phyloP scores from a whole-genome alignment of 2,329 filamentous ascomycete species.

The Rhinocladiella mackenziei region DNA sequence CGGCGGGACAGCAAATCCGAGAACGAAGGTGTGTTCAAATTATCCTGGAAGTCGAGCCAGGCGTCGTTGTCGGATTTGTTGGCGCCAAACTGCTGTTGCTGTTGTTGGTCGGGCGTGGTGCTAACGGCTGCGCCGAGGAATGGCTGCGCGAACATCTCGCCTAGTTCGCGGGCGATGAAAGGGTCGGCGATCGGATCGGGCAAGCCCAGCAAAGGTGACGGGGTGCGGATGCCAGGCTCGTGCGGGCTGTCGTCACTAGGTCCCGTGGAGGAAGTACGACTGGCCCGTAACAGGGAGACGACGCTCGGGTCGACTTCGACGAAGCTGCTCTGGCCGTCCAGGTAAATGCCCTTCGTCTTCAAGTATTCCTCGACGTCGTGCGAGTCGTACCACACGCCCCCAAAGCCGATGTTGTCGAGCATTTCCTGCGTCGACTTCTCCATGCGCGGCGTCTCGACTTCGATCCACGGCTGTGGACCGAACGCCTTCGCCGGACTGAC shows the following conservation, averaged over 20 bases:
- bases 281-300: too few relatives aligned
- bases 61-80: too few relatives aligned
- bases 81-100: too few relatives aligned
- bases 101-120: too few relatives aligned
- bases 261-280: not conserved
- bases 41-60: too few relatives aligned
- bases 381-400: conserved; percentile 72
- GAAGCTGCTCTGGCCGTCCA: conserved; percentile 33
- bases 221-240: conserved; percentile 13
- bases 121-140: too few relatives aligned
- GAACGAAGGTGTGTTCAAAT: too few relatives aligned
- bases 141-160: conserved; percentile 8
- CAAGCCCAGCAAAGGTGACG: conserved; percentile 13
- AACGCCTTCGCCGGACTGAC: conserved; percentile 21
- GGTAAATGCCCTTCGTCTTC: conserved; percentile 39
- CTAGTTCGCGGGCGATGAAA: conserved; percentile 8
- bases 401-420: conserved; percentile 55
- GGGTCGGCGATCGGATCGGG: conserved; percentile 4
- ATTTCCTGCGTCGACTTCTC: conserved; percentile 30
- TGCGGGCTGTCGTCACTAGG: too few relatives aligned
- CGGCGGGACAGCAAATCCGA: conserved; percentile 1
- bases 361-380: conserved; percentile 75
- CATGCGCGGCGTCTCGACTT: conserved; percentile 29
- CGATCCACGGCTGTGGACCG: conserved; percentile 23
- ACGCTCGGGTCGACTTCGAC: conserved; percentile 25